Base-by-base conservation (phyloP, 225 moss, liverwort and hornwort species). In the Physcomitrium patens region DNA sequence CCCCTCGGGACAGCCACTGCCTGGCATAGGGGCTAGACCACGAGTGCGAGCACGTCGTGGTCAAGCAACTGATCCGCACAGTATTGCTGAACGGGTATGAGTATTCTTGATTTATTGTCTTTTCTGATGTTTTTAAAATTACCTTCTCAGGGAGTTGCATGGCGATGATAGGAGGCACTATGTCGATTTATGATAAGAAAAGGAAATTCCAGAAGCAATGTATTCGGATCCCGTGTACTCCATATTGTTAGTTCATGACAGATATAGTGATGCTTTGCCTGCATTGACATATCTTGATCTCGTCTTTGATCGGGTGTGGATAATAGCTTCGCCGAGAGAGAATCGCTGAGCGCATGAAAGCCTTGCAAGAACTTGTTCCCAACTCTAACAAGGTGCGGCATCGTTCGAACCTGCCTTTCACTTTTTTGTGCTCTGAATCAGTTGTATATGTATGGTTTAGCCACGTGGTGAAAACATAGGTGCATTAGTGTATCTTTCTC, bases 311-410 rank as follows among this genome's bases (percentile, higher is more conserved):
- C 82, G 78, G 67, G 9, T 75, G 65, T 72, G 52, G 61, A 65
- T 31, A 60, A 53, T 63, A 99, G 97, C 99, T 93, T 66, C 99
- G 99, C 41, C 69, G 99, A 65, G 99, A 99, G 82, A 86, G 99
- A 64, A 99, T 99, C 74, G 95, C 95, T 44, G 99, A 99, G 80
- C 93, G 99, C 78, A 95, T 99, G 93, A 99, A 99, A 86, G 93
- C 93, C 5, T 68, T 99, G 72, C 99, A 99, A 83, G 99, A 99
- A 74, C 93, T 99, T 50, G 99, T 99, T 37, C 99, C 99, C 12
- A 99, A 99, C 60, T 95, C 95, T 20, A 95, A 95, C 71, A 99
- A 99, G 94, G 94, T 95, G 47, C 7, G 27, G 5, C 65, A 42
- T 45, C 9, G 24, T 72, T n/a, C 24, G 58, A 22, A 37, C 49